Evolutionary conservation across 352 stramenopile genomes (phyloP).

Genomic region (Plasmopara viticola): DNA sequence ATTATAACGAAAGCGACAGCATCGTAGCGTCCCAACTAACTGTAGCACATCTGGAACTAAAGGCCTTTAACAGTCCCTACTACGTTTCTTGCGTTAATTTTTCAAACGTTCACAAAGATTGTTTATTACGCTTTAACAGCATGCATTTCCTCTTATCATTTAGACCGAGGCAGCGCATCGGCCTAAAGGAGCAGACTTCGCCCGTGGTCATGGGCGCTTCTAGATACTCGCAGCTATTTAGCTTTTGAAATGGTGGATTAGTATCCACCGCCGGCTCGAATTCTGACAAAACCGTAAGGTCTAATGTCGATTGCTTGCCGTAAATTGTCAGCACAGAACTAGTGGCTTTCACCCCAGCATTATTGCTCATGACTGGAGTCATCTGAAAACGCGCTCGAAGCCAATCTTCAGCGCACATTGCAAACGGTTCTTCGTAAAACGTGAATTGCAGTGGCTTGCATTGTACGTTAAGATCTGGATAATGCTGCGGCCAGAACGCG

Average conservation of each 20-base stretch:
- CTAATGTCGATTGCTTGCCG: slow-evolving; percentile 17
- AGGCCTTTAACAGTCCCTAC: background rate
- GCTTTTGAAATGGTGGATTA: no score
- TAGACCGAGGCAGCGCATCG: no score
- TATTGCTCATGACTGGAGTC: background rate
- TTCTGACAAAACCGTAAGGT: slow-evolving; percentile 17
- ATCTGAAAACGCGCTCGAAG: slow-evolving; percentile 12
- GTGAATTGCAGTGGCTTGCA: slow-evolving; percentile 35
- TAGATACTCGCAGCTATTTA: no score
- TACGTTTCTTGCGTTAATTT: background rate
- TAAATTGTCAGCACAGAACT: slow-evolving; percentile 21
- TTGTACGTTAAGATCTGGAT: slow-evolving; percentile 20
- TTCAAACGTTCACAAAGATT: background rate
- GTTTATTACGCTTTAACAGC: no score
- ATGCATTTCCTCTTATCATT: no score
- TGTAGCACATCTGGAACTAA: slow-evolving; percentile 1
- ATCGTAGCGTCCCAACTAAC: slow-evolving; percentile 20
- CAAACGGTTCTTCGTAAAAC: slow-evolving; percentile 27
- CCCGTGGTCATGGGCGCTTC: no score
- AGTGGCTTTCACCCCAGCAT: background rate
- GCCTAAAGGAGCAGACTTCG: no score
- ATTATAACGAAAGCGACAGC: background rate
- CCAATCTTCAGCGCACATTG: slow-evolving; percentile 31
- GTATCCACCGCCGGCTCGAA: no score
- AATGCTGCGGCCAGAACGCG: slow-evolving; percentile 21